Percentiles rank a stretch among this genome's conserved stretches.
These are phyloP conservation scores for Pythium graminicola DNA, from an alignment of 352 stramenopile genomes.

Conservation along the genomic window DNA sequence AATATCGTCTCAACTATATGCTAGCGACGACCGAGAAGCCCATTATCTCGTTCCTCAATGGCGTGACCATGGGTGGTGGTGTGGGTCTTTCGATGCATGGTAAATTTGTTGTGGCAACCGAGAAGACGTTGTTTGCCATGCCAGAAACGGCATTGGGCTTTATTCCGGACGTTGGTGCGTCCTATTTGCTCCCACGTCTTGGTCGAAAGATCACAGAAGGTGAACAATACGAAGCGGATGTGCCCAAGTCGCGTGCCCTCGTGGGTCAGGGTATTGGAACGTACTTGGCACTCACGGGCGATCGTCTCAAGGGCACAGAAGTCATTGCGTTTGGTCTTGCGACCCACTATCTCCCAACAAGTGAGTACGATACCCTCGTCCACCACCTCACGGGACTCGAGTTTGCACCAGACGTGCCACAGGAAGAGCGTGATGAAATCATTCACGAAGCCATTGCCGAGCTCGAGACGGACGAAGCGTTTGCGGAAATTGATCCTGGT, in stretches of 20 bases:
- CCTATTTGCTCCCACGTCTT: conserved; percentile 89
- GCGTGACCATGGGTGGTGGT: conserved; percentile 98
- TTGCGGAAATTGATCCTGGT: conserved; percentile 68
- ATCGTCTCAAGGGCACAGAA: conserved; percentile 85
- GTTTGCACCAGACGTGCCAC: conserved; percentile 58
- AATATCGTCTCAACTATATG: conserved; percentile 94
- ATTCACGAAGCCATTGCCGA: conserved; percentile 71
- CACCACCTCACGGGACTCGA: conserved; percentile 79
- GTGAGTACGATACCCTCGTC: conserved; percentile 84
- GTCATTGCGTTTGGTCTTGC: conserved; percentile 92
- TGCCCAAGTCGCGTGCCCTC: conserved; percentile 62
- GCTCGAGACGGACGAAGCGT: conserved; percentile 79
- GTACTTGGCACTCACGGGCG: conserved; percentile 94
- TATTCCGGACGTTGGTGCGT: conserved; percentile 96
- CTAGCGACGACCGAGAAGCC: conserved; percentile 78
- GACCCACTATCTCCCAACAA: conserved; percentile 94
- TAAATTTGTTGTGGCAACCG: conserved; percentile 94
- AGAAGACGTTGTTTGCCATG: conserved; percentile 98
- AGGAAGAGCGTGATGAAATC: conserved; percentile 82
- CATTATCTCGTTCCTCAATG: conserved; percentile 95
- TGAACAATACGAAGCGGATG: conserved; percentile 66
- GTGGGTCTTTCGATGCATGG: conserved; percentile 97
- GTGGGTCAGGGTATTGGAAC: conserved; percentile 80
- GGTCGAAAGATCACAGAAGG: conserved; percentile 58
- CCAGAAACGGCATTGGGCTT: conserved; percentile 97